Evolutionary conservation across 2,329 filamentous ascomycete species (phyloP).

Genomic region (Fusarium sp.): DNA sequence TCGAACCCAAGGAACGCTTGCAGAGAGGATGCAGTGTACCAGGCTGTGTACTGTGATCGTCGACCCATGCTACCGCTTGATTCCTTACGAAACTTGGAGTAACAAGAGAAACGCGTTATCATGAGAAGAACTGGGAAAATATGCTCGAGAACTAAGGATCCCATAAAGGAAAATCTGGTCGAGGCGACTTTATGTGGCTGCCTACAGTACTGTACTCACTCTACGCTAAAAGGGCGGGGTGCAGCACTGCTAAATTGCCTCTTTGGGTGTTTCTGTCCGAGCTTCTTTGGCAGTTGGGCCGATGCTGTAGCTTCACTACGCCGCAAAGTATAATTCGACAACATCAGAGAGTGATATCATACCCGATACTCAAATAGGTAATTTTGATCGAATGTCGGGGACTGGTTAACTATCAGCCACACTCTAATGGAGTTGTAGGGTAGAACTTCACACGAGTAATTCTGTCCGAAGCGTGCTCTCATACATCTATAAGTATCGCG

Average conservation of each 20-base stretch:
- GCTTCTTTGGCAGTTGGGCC: not conserved
- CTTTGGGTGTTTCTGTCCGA: not conserved
- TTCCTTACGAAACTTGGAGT: too few relatives aligned
- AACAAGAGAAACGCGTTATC: accelerated
- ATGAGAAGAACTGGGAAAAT: not conserved
- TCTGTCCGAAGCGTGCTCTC: not conserved
- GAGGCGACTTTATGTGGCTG: not conserved
- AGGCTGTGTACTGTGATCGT: not conserved
- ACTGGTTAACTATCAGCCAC: not conserved
- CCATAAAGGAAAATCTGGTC: not conserved
- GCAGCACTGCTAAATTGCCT: not conserved
- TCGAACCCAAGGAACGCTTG: too few relatives aligned
- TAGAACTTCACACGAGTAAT: not conserved
- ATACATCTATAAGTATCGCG: not conserved
- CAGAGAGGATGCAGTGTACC: not conserved
- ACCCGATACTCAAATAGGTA: too few relatives aligned
- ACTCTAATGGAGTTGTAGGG: too few relatives aligned
- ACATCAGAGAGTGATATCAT: not conserved
- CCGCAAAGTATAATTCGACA: not conserved
- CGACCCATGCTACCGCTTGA: not conserved
- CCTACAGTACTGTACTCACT: too few relatives aligned
- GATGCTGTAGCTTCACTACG: not conserved
- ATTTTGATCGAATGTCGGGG: not conserved
- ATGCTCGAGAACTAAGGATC: not conserved
- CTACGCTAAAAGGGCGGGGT: not conserved